Evolutionary conservation across 306 rosid species (phyloP).

Genomic region (Vigna hirtella): DNA sequence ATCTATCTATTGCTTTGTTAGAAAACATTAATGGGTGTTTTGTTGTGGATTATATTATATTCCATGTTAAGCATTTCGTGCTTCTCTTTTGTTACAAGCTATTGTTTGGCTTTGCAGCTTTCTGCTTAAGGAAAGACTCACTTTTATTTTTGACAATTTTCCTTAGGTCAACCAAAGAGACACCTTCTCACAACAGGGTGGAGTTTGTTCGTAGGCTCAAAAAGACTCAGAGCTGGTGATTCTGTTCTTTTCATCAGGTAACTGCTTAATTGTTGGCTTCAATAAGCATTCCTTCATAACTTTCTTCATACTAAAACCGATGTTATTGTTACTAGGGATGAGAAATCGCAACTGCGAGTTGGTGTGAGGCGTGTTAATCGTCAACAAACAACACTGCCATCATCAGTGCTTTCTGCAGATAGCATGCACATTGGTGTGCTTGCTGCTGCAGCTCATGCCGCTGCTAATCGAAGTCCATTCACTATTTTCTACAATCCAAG

Average conservation of each 20-base stretch:
- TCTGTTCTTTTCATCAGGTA: constrained; percentile 96
- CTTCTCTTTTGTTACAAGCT: constrained; percentile 13
- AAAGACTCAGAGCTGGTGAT: constrained; percentile 94
- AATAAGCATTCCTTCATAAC: not conserved
- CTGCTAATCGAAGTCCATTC: constrained; percentile 85
- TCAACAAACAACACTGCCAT: constrained; percentile 88
- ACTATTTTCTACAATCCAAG: constrained; percentile 97
- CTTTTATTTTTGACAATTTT: constrained; percentile 1
- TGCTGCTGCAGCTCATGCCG: constrained; percentile 99
- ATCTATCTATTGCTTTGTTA: constrained; percentile 11
- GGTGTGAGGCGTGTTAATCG: constrained; percentile 96
- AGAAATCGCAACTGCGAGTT: constrained; percentile 83
- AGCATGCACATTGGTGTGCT: constrained; percentile 99
- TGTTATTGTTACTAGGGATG: constrained; percentile 70
- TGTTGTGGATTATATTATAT: constrained; percentile 10
- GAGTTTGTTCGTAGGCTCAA: constrained; percentile 89
- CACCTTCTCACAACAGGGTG: constrained; percentile 99
- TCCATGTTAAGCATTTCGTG: not conserved
- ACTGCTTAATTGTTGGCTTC: constrained; percentile 2
- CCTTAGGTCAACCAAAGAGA: constrained; percentile 92
- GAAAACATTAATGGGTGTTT: not conserved
- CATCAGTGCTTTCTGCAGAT: constrained; percentile 95
- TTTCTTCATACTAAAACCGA: constrained; percentile 10
- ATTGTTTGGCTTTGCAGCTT: constrained; percentile 2
- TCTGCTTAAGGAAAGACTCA: constrained; percentile 2